These are phyloP conservation scores for Botrytis pseudocinerea DNA, from an alignment of 2,329 filamentous ascomycete genomes.

Conservation along the genomic window DNA sequence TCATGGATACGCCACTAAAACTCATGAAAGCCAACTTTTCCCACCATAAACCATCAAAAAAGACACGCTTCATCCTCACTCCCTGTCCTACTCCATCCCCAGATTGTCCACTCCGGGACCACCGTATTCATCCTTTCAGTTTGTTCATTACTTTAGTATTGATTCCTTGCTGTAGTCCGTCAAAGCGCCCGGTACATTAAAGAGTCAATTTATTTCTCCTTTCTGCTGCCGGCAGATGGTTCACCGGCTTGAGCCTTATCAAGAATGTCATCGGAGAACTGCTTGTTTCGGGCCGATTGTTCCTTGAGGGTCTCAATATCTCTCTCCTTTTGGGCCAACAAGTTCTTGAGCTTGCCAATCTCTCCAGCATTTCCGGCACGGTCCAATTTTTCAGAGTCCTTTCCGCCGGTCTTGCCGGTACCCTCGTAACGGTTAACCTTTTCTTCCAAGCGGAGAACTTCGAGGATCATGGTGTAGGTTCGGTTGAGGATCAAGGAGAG, in stretches of 20 bases:
- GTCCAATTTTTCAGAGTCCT: conserved; percentile 71
- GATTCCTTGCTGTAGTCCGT: not conserved
- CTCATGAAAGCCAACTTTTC: conserved; percentile 12
- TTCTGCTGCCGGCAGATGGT: conserved; percentile 11
- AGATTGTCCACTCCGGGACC: not conserved
- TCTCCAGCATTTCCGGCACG: conserved; percentile 74
- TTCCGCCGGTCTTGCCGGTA: conserved; percentile 57
- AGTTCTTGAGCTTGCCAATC: conserved; percentile 66
- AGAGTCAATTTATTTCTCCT: conserved; percentile 4
- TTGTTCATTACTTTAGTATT: not conserved
- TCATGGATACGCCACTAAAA: conserved; percentile 8
- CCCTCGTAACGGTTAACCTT: conserved; percentile 83
- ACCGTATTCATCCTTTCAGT: not conserved
- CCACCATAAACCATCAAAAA: not conserved
- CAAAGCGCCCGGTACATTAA: conserved; percentile 6
- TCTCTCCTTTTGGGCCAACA: conserved; percentile 71
- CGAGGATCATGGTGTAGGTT: conserved; percentile 79
- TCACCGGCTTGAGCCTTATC: conserved; percentile 17
- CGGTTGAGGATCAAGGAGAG: conserved; percentile 98
- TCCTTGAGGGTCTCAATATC: conserved; percentile 61
- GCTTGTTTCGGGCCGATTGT: conserved; percentile 55
- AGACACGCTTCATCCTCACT: not conserved
- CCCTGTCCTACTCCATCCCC: not conserved
- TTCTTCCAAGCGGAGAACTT: conserved; percentile 72
- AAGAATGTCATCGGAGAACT: conserved; percentile 15